Conservation (phyloP, 164 flowering plant genomes). For the Cinnamomum chago region DNA sequence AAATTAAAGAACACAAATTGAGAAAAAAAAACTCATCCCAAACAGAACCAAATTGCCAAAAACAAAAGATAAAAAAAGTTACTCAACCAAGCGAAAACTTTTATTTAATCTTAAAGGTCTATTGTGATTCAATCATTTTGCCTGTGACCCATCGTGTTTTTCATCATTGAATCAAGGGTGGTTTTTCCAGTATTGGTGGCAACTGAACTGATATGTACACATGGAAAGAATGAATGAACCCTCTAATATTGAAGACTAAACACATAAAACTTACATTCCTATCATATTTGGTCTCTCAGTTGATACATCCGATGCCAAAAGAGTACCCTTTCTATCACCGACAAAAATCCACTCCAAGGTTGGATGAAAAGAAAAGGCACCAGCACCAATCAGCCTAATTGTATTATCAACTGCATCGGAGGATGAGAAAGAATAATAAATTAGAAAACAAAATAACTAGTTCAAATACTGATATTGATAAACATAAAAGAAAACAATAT, state of each 20-base stretch:
- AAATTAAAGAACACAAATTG: too few relatives aligned
- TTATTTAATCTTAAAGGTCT: too few relatives aligned
- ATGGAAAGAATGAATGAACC: too few relatives aligned
- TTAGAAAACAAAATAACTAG: not conserved
- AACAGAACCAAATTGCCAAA: too few relatives aligned
- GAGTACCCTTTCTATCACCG: conserved; percentile 96
- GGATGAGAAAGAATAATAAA: conserved; percentile 1
- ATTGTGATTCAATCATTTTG: too few relatives aligned
- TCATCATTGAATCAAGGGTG: too few relatives aligned
- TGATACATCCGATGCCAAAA: conserved; percentile 98
- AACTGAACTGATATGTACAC: too few relatives aligned
- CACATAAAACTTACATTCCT: conserved; percentile 73
- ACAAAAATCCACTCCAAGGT: conserved; percentile 95
- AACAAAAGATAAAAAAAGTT: too few relatives aligned
- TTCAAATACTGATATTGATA: not conserved
- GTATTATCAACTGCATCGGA: conserved; percentile 77
- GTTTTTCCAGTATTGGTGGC: too few relatives aligned
- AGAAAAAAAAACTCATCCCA: too few relatives aligned
- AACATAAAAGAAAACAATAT: not conserved
- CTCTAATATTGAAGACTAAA: not conserved
- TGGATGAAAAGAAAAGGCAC: conserved; percentile 96
- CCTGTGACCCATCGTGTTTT: too few relatives aligned
- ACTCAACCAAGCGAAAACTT: too few relatives aligned
- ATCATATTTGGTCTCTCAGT: conserved; percentile 95
- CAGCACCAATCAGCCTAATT: conserved; percentile 89